Conservation (phyloP, 345 rosid genomes). For the Luvunga scandens region DNA sequence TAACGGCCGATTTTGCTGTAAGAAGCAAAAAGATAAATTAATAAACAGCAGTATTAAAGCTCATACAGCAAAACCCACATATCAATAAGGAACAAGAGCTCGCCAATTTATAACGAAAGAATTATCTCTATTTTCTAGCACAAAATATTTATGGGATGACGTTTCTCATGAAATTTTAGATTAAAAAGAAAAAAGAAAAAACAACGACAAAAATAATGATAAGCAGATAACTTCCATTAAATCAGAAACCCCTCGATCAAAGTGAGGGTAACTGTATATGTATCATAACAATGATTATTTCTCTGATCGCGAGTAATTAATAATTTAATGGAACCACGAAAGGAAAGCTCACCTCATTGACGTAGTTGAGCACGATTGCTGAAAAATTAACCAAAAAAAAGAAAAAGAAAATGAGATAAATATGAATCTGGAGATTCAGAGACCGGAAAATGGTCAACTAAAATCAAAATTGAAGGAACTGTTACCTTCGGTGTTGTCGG, state of each 20-base stretch:
- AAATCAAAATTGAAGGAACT: slow-evolving; percentile 4
- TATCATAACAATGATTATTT: background rate
- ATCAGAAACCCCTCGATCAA: background rate
- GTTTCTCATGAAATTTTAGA: background rate
- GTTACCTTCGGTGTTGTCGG: slow-evolving; percentile 69
- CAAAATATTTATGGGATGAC: background rate
- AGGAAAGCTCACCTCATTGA: slow-evolving; percentile 60
- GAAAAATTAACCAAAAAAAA: slow-evolving; percentile 28
- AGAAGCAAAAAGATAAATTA: background rate
- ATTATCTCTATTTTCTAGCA: too few species aligned
- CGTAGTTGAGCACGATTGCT: slow-evolving; percentile 91
- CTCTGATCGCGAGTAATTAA: background rate
- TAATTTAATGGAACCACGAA: background rate
- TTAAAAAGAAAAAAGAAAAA: background rate
- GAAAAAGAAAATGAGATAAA: background rate
- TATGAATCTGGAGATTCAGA: background rate
- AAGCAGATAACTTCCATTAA: background rate
- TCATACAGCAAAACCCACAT: background rate
- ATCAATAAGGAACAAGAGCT: too few species aligned
- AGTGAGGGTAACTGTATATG: background rate
- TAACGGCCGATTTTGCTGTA: slow-evolving; percentile 83
- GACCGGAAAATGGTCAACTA: background rate
- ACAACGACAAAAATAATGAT: background rate
- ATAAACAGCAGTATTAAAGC: background rate
- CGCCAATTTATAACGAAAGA: too few species aligned